Evolutionary conservation across 2,329 filamentous ascomycete species (phyloP).

Genomic region (Penicillium paneum): DNA sequence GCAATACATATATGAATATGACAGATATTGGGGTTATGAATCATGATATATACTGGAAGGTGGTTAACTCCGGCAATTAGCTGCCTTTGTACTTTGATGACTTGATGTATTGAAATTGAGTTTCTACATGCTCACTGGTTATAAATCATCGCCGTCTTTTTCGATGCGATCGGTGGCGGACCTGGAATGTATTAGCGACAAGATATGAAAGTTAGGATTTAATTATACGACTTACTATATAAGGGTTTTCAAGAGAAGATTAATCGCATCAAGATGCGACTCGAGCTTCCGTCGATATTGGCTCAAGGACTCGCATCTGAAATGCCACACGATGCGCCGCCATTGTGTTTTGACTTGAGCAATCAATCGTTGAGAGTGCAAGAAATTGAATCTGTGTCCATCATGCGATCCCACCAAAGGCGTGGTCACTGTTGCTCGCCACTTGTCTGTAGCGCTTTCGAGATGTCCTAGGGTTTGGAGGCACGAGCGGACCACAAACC

Average conservation of each 20-base stretch:
- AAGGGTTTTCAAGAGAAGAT: not conserved
- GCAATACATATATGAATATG: not conserved
- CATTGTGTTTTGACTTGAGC: not conserved
- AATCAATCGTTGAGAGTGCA: not conserved
- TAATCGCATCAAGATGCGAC: conserved; percentile 1
- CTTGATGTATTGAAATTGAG: no score
- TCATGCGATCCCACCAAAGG: not conserved
- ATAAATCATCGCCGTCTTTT: not conserved
- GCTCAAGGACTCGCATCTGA: not conserved
- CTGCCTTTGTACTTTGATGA: not conserved
- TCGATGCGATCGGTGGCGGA: conserved; percentile 5
- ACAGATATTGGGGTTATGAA: not conserved
- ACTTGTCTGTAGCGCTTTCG: not conserved
- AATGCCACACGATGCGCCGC: conserved; percentile 1
- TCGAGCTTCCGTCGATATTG: conserved; percentile 5
- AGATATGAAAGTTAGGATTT: no score
- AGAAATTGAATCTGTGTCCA: not conserved
- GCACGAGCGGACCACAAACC: not conserved
- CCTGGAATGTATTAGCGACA: not conserved
- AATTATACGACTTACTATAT: not conserved
- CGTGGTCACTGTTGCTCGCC: not conserved
- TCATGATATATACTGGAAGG: not conserved
- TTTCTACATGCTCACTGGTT: not conserved
- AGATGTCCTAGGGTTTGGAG: not conserved
- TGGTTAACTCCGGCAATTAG: not conserved